These are phyloP conservation scores for Trypethelium eluteriae DNA, from an alignment of 495 filamentous ascomycete species.

Conservation along the genomic window DNA sequence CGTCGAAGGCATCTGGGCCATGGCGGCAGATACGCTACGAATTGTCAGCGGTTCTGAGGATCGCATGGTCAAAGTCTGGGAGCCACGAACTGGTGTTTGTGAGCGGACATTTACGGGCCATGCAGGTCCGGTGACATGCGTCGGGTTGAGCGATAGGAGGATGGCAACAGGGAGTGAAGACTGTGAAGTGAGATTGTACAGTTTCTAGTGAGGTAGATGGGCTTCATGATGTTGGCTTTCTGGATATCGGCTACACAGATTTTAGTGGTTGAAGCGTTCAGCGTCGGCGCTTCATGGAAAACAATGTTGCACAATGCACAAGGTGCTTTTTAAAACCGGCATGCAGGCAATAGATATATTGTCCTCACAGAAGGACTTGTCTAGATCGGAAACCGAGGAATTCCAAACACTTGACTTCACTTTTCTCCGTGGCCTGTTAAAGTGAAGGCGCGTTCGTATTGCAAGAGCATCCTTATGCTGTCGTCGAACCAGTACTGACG, in stretches of 20 bases:
- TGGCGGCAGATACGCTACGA: slow-evolving; percentile 84
- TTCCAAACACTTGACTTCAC: too few species aligned
- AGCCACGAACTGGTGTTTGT: slow-evolving; percentile 80
- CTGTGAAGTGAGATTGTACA: slow-evolving; percentile 70
- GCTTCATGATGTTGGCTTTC: neutral
- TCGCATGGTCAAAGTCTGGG: slow-evolving; percentile 95
- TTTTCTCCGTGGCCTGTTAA: too few species aligned
- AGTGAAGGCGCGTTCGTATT: too few species aligned
- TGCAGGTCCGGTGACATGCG: slow-evolving; percentile 80
- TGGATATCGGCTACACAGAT: neutral
- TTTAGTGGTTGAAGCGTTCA: neutral
- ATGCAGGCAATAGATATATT: neutral
- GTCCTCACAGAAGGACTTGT: neutral
- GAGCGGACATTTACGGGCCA: slow-evolving; percentile 88
- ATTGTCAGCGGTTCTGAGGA: slow-evolving; percentile 87
- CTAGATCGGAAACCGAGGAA: too few species aligned
- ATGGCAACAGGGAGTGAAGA: slow-evolving; percentile 91
- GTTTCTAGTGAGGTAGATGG: slow-evolving; percentile 13
- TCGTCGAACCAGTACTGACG: too few species aligned
- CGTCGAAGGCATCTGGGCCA: slow-evolving; percentile 89
- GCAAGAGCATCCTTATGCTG: too few species aligned
- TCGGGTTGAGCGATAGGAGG: slow-evolving; percentile 77
- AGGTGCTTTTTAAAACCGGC: neutral
- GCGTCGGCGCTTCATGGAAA: slow-evolving; percentile 2
- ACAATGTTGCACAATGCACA: neutral